A percentile compares a stretch with the other conserved stretches of the same genome.
phyloP scores from a whole-genome alignment of 352 stramenopile species.

The Halophytophthora polymorphica region DNA sequence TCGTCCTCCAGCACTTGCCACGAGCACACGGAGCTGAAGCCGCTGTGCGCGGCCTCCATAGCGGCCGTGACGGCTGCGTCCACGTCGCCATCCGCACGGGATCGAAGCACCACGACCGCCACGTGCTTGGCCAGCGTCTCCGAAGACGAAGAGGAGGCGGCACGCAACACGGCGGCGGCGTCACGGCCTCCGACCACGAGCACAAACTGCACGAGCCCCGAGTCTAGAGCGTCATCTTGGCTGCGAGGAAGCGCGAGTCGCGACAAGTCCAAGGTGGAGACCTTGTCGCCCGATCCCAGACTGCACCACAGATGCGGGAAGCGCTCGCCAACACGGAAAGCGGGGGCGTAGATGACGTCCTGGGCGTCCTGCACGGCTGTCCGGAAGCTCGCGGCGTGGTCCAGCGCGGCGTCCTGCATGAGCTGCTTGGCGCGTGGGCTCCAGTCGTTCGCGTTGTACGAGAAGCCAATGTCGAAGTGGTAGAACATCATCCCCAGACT shows the following conservation, averaged over 20 bases:
- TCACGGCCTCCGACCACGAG: slow-evolving; percentile 44
- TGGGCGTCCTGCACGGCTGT: slow-evolving; percentile 12
- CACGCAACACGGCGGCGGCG: slow-evolving; percentile 13
- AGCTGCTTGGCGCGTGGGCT: slow-evolving; percentile 39
- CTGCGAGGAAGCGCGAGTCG: slow-evolving; percentile 8
- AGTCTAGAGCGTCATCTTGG: slow-evolving; percentile 1
- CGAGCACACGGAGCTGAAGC: slow-evolving; percentile 31
- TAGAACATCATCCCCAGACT: slow-evolving; percentile 86
- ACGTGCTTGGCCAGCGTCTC: slow-evolving; percentile 26
- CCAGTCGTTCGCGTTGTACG: slow-evolving; percentile 59
- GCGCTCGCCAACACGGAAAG: slow-evolving; percentile 48
- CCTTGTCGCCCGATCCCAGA: slow-evolving; percentile 6
- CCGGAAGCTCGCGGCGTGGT: slow-evolving; percentile 47
- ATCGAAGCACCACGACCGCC: slow-evolving; percentile 34
- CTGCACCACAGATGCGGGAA: slow-evolving; percentile 72
- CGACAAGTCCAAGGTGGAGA: slow-evolving; percentile 56
- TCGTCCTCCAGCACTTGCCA: slow-evolving; percentile 27
- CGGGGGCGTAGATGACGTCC: slow-evolving; percentile 36
- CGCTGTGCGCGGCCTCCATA: slow-evolving; percentile 9
- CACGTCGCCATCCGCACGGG: slow-evolving; percentile 15
- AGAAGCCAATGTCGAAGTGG: slow-evolving; percentile 84
- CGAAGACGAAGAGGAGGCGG: slow-evolving; percentile 12
- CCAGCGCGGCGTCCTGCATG: slow-evolving; percentile 56
- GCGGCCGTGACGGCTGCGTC: slow-evolving; percentile 6
- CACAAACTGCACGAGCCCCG: slow-evolving; percentile 46